phyloP scores from a whole-genome alignment of 1,139 yeast species.

The Maudiozyma humilis region DNA sequence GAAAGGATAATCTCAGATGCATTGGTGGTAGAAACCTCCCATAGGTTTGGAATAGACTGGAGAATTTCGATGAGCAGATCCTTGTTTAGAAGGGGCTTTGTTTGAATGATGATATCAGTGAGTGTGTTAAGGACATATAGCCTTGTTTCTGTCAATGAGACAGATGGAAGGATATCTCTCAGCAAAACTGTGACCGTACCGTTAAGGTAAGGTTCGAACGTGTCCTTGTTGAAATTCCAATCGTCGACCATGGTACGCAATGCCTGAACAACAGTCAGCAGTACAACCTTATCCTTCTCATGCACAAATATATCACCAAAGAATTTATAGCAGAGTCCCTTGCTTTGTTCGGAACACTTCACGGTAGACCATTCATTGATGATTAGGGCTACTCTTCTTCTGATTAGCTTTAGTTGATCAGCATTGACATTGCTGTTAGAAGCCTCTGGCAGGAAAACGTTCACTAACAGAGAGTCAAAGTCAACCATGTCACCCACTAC shows the following conservation, averaged over 20 bases:
- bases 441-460: slow-evolving; percentile 63
- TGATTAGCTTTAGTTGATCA: slow-evolving; percentile 46
- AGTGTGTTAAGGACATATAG: slow-evolving; percentile 60
- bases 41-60: slow-evolving; percentile 57
- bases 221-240: slow-evolving; percentile 70
- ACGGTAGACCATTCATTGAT: slow-evolving; percentile 75
- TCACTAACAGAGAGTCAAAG: slow-evolving; percentile 51
- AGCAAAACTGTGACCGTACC: slow-evolving; percentile 42
- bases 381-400: slow-evolving; percentile 68
- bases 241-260: slow-evolving; percentile 66
- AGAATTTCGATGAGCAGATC: slow-evolving; percentile 48
- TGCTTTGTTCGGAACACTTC: slow-evolving; percentile 50
- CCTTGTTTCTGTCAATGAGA: slow-evolving; percentile 65
- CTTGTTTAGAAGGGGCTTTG: slow-evolving; percentile 51
- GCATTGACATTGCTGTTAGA: slow-evolving; percentile 14
- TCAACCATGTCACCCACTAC: slow-evolving; percentile 57
- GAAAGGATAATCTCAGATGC: slow-evolving; percentile 55
- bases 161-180: slow-evolving; percentile 39
- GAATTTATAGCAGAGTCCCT: slow-evolving; percentile 54
- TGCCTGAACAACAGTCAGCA: slow-evolving; percentile 66
- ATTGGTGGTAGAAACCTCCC: slow-evolving; percentile 55
- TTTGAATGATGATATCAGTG: slow-evolving; percentile 54
- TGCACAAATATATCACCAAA: slow-evolving; percentile 34
- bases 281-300: slow-evolving; percentile 65
- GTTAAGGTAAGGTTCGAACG: slow-evolving; percentile 58